Percentiles rank a stretch among this genome's conserved stretches.
phyloP scores from a whole-genome alignment of 768 basidiomycete genomes.

The Mycena rebaudengoi region DNA sequence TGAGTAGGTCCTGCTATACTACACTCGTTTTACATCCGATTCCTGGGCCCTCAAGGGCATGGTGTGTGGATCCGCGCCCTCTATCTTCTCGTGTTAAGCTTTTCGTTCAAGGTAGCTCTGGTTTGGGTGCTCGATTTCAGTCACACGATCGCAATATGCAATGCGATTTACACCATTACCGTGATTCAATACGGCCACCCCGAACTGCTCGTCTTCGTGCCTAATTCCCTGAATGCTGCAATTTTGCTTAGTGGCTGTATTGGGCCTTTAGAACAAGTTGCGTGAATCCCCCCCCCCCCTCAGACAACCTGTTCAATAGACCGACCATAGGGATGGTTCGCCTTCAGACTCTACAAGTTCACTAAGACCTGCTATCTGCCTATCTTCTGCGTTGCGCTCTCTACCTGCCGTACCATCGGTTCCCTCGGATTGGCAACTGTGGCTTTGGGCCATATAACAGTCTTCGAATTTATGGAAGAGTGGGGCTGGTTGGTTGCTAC shows the following conservation, averaged over 20 bases:
- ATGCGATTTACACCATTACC: conserved; percentile 14
- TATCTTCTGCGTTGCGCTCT: conserved; percentile 1
- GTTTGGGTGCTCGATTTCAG: conserved; percentile 18
- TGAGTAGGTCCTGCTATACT: conserved; percentile 9
- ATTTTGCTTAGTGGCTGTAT: conserved; percentile 15
- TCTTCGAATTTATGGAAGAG: background rate
- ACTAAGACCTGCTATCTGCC: background rate
- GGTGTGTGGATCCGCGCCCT: background rate
- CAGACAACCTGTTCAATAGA: background rate
- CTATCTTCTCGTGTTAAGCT: background rate
- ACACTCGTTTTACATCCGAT: conserved; percentile 19
- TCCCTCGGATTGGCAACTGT: background rate
- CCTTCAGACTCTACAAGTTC: conserved; percentile 18
- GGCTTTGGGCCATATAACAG: background rate
- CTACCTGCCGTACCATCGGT: background rate
- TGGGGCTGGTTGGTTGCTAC: conserved; percentile 12
- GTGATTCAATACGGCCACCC: conserved; percentile 18
- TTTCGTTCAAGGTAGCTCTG: background rate
- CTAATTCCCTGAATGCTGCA: background rate
- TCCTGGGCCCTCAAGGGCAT: background rate
- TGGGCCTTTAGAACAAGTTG: conserved; percentile 19
- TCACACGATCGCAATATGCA: conserved; percentile 8
- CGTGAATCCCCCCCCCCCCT: background rate
- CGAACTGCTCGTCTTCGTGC: background rate
- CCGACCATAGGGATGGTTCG: conserved; percentile 7